Evolutionary conservation across 805 yeast species (phyloP), one percentile per base, ranked within the genome.

Genomic region (Kuraishia cidri): DNA sequence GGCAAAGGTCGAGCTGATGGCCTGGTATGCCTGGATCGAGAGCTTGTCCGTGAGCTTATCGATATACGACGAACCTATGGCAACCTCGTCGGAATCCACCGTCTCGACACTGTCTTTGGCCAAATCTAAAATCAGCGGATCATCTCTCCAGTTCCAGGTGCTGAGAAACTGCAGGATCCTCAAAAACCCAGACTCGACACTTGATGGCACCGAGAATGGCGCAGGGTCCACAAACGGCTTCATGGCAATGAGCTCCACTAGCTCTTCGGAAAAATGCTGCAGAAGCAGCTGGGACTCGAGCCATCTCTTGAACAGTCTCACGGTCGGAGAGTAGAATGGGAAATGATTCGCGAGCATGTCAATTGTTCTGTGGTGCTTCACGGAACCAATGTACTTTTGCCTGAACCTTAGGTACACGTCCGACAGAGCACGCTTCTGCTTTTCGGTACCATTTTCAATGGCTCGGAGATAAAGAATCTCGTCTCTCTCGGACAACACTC

Each of bases 91-190:
- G 34, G 56, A 53, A 13, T 54, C 57, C 7, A 51, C 48, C 4
- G 33, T 12, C 13, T 7, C 15, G 11, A 19, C 26, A 30, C 36
- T 47, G 26, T 48, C 54, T 36, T 66, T 76, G 10, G 79, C 75
- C 43, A 85, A 58, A 47, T 92, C 97, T 38, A 92, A 58, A 34
- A 88, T 72, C 39, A 92, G 58, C 1, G 95, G 81, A 30, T 80
- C 86, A 40, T 83, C 94, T 45, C 74, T 80, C 98, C 98, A 92
- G 54, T 92, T 87, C 98, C 98, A 92, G 27, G 58, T 58, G 17
- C 94, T 69, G 29, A 92, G 53, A 46, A 80, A 83, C 30, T 72
- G 62, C 24, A 92, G 52, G 9, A 79, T 69, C 37, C 92, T 77
- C 37, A 84, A 60, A 50, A 92, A 86, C 5, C 95, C 98, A 35